Evolutionary conservation across 2,329 filamentous ascomycete species (phyloP).

Genomic region (Sporothrix globosa): DNA sequence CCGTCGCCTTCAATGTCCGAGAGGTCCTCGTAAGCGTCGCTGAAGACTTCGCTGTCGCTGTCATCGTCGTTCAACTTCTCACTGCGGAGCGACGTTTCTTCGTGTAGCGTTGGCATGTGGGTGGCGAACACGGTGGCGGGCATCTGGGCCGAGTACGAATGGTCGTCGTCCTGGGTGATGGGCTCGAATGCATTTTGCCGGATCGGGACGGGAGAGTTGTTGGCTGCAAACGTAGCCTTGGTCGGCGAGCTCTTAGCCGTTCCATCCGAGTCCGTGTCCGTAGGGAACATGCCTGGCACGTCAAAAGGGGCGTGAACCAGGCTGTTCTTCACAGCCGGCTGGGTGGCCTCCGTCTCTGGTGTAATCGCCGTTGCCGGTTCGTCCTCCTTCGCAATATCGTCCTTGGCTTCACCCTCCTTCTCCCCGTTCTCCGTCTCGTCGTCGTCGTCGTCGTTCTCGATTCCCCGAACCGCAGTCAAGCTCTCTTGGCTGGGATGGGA

Average conservation of each 20-base stretch:
- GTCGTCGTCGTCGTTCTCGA: background rate
- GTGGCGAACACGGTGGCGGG: slow-evolving; percentile 38
- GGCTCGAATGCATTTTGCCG: slow-evolving; percentile 38
- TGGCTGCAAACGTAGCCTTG: background rate
- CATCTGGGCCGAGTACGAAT: slow-evolving; percentile 33
- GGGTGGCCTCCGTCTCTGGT: too few species aligned
- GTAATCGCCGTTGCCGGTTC: background rate
- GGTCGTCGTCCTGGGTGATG: slow-evolving; percentile 36
- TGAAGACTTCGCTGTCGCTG: slow-evolving; percentile 62
- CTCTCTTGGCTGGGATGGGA: slow-evolving; percentile 46
- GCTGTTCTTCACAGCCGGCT: background rate
- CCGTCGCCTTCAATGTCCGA: slow-evolving; percentile 66
- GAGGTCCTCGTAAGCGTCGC: slow-evolving; percentile 75
- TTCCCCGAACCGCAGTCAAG: slow-evolving; percentile 35
- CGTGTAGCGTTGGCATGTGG: slow-evolving; percentile 40
- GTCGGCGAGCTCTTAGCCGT: slow-evolving; percentile 25
- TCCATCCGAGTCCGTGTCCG: slow-evolving; percentile 43
- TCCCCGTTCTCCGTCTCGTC: background rate
- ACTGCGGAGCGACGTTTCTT: slow-evolving; percentile 39
- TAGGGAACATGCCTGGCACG: slow-evolving; percentile 64
- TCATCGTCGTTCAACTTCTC: slow-evolving; percentile 31
- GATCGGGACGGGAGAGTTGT: slow-evolving; percentile 10
- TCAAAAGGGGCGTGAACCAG: slow-evolving; percentile 45
- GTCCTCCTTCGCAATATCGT: background rate
- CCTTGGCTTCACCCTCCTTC: background rate